phyloP scores from a whole-genome alignment of 768 basidiomycete species.

The Auricularia heimuer region DNA sequence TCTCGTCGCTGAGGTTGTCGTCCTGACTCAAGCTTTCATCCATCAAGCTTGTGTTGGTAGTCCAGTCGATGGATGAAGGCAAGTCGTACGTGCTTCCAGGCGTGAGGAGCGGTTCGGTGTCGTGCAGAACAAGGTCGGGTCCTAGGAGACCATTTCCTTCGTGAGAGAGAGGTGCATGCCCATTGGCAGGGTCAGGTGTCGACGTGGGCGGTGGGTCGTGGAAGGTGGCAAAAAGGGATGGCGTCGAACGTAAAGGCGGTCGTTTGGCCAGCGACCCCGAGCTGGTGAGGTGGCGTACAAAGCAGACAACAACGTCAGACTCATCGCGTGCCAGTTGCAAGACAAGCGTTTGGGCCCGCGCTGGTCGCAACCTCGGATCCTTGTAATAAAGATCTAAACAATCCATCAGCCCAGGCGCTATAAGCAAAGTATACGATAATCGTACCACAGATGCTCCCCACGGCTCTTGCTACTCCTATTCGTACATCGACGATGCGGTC shows the following conservation, averaged over 20 bases:
- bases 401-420: neutral
- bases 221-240: neutral
- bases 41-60: neutral
- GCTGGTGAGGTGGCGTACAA: neutral
- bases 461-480: slow-evolving; percentile 72
- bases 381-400: neutral
- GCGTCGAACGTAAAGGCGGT: neutral
- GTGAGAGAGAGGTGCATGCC: neutral
- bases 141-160: neutral
- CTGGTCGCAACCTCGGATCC: neutral
- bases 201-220: neutral
- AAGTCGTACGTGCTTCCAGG: neutral
- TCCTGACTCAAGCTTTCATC: neutral
- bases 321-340: neutral
- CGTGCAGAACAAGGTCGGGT: neutral
- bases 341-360: neutral
- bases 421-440: slow-evolving; percentile 7
- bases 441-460: slow-evolving; percentile 48
- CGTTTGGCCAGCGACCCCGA: neutral
- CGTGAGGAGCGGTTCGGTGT: neutral
- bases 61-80: neutral
- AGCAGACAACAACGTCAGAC: neutral
- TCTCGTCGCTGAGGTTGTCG: slow-evolving; percentile 1
- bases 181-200: neutral
- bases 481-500: slow-evolving; percentile 78